Percentiles rank a stretch among this genome's conserved stretches.
phyloP scores from a whole-genome alignment of 345 rosid species.

The Citrus sinensis region DVS_A1.0 CM039161.1:18454501-18455000 shows the following conservation, averaged over 20 bases:
- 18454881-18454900: not conserved
- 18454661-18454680: too few relatives aligned
- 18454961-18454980: not conserved
- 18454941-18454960: not conserved
- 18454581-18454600: too few relatives aligned
- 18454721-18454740: not conserved
- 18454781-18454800: not conserved
- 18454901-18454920: not conserved
- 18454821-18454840: constrained; percentile 17
- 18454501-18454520: too few relatives aligned
- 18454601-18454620: too few relatives aligned
- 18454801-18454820: not conserved
- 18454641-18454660: too few relatives aligned
- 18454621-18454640: too few relatives aligned
- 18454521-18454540: too few relatives aligned
- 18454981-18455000: not conserved
- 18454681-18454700: too few relatives aligned
- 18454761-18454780: too few relatives aligned
- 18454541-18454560: too few relatives aligned
- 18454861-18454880: too few relatives aligned
- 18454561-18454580: too few relatives aligned
- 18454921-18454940: not conserved
- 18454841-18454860: not conserved
- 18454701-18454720: not conserved
- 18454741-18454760: not conserved